Conservation (phyloP, 352 stramenopile genomes). For the Globisporangium polare region DNA sequence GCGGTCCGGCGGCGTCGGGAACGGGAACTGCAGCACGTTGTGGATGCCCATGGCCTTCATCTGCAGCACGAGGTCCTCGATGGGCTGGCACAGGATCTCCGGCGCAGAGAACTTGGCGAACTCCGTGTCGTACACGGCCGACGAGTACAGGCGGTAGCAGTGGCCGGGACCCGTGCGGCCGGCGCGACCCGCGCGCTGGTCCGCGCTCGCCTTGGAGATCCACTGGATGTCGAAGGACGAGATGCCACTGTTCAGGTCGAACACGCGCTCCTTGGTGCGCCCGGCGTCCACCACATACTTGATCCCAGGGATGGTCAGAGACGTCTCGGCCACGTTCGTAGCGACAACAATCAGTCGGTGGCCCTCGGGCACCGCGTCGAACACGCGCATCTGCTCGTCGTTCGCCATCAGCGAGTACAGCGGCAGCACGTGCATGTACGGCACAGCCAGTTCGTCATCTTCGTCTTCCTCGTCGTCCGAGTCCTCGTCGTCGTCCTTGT, state of each 20-base stretch:
- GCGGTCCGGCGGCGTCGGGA: constrained; percentile 92
- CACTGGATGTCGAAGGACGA: constrained; percentile 93
- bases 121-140: constrained; percentile 93
- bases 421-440: constrained; percentile 91
- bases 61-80: constrained; percentile 95
- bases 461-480: constrained; percentile 76
- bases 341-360: constrained; percentile 94
- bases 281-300: constrained; percentile 98
- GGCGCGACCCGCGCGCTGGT: constrained; percentile 93
- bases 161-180: constrained; percentile 95
- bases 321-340: constrained; percentile 99
- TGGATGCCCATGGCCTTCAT: constrained; percentile 98
- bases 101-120: constrained; percentile 90
- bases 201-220: constrained; percentile 83
- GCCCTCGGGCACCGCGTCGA: constrained; percentile 83
- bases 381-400: constrained; percentile 93
- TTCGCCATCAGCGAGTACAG: constrained; percentile 96
- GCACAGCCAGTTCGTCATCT: constrained; percentile 53
- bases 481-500: constrained; percentile 63
- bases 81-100: constrained; percentile 88
- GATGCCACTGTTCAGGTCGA: constrained; percentile 89
- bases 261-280: constrained; percentile 95
- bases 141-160: constrained; percentile 98
- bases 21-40: constrained; percentile 94
- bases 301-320: constrained; percentile 93